Conservation (phyloP, 139 green algal species). For the Chlorella sp. region DNA sequence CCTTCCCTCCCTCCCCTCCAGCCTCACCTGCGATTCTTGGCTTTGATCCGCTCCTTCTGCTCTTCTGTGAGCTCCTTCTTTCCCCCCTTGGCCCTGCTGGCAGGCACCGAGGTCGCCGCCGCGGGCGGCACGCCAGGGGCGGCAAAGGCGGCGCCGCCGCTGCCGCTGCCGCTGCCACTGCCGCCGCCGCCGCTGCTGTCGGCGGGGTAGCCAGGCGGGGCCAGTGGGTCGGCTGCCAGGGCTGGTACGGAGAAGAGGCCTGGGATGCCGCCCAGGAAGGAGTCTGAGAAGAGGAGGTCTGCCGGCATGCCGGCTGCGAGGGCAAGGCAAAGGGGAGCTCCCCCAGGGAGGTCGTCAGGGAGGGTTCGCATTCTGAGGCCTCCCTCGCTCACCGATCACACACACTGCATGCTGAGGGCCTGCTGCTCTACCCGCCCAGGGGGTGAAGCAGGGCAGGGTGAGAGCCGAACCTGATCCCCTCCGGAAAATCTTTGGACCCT, state of each 20-base stretch:
- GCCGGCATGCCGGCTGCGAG: not conserved
- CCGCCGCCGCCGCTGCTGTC: slow-evolving; percentile 3
- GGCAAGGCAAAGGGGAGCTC: not conserved
- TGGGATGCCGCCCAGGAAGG: not conserved
- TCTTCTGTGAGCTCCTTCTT: slow-evolving; percentile 22
- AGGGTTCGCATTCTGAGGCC: too few species aligned
- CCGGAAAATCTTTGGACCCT: too few species aligned
- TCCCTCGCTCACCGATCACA: too few species aligned
- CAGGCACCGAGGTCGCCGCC: not conserved
- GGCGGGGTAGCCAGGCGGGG: not conserved
- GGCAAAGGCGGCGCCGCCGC: not conserved
- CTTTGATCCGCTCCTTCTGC: slow-evolving; percentile 34
- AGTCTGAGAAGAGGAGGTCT: not conserved
- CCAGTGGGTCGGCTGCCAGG: not conserved
- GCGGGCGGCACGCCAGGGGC: not conserved
- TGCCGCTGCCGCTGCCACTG: not conserved
- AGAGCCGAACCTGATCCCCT: too few species aligned
- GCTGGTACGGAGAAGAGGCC: not conserved
- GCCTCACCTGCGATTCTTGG: slow-evolving; percentile 34
- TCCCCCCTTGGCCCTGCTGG: not conserved
- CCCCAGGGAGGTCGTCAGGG: too few species aligned
- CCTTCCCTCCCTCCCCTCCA: not conserved
- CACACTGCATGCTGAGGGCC: too few species aligned
- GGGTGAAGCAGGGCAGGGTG: too few species aligned
- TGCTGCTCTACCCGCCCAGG: too few species aligned